Conservation (phyloP, 2,329 filamentous ascomycete genomes). For the Aspergillus piperis region DNA sequence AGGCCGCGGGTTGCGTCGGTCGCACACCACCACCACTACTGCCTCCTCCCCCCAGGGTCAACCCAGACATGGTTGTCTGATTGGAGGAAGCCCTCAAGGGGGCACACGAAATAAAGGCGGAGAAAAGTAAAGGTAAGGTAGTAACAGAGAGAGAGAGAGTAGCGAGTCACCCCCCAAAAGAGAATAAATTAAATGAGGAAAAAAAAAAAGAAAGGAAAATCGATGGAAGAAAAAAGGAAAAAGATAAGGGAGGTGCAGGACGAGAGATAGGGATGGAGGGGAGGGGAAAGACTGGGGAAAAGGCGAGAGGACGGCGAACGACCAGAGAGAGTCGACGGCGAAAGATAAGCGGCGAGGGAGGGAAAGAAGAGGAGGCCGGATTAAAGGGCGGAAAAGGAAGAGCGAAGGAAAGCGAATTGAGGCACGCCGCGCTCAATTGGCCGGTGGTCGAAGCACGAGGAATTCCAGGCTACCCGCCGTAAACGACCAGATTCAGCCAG, state of each 20-base stretch:
- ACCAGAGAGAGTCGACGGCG: background rate
- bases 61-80: constrained; percentile 34
- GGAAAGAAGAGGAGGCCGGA: background rate
- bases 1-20: constrained; percentile 32
- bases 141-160: background rate
- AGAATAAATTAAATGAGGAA: background rate
- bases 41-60: constrained; percentile 39
- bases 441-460: constrained; percentile 12
- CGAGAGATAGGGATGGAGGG: background rate
- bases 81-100: constrained; percentile 16
- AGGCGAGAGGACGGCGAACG: background rate
- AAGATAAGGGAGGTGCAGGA: constrained; percentile 7
- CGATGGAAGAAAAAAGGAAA: constrained; percentile 7
- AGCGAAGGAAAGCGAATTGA: background rate
- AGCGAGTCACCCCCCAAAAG: no score
- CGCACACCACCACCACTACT: constrained; percentile 33
- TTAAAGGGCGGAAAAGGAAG: background rate
- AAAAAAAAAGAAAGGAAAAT: background rate
- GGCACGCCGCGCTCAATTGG: background rate
- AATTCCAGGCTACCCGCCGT: constrained; percentile 39
- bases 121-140: background rate
- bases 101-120: constrained; percentile 1
- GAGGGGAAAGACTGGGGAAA: background rate
- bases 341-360: constrained; percentile 2
- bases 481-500: constrained; percentile 28